Evolutionary conservation across 2,329 filamentous ascomycete species (phyloP).

Genomic region (Grosmannia serpens): DNA sequence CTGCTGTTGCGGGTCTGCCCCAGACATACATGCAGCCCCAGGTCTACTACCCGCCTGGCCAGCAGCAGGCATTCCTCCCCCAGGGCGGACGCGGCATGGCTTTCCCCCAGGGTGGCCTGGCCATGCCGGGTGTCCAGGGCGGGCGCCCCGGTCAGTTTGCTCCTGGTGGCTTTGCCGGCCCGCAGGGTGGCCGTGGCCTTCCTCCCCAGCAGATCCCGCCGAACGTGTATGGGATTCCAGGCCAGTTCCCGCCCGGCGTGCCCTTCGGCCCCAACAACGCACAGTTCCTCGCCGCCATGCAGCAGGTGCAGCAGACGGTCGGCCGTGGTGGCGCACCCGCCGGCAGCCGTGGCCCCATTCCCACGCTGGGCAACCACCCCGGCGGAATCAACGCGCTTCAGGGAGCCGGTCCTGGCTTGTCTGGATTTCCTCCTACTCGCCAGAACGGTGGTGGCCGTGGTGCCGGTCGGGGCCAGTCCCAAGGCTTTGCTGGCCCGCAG

Average conservation of each 20-base stretch:
- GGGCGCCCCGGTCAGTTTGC: slow-evolving; percentile 78
- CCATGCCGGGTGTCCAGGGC: slow-evolving; percentile 60
- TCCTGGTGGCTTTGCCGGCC: slow-evolving; percentile 64
- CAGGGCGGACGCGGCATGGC: slow-evolving; percentile 52
- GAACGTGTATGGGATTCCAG: slow-evolving; percentile 71
- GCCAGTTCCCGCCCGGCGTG: slow-evolving; percentile 61
- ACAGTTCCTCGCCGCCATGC: slow-evolving; percentile 71
- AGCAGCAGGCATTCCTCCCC: slow-evolving; percentile 57
- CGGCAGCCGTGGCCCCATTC: slow-evolving; percentile 62
- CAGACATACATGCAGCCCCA: slow-evolving; percentile 79
- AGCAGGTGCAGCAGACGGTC: slow-evolving; percentile 58
- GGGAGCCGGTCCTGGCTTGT: slow-evolving; percentile 33
- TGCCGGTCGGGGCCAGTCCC: slow-evolving; percentile 27
- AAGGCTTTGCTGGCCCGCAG: slow-evolving; percentile 30
- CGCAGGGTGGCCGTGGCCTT: slow-evolving; percentile 76
- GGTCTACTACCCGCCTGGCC: slow-evolving; percentile 83
- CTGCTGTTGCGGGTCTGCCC: slow-evolving; percentile 79
- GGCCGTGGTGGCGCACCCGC: slow-evolving; percentile 50
- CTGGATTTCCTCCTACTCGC: slow-evolving; percentile 45
- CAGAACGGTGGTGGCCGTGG: slow-evolving; percentile 30
- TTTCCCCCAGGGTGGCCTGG: slow-evolving; percentile 53
- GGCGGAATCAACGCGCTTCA: slow-evolving; percentile 48
- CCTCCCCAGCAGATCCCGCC: slow-evolving; percentile 76
- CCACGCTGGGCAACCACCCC: slow-evolving; percentile 38
- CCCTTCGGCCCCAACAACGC: slow-evolving; percentile 70